Percentiles rank a stretch among this genome's conserved stretches.
These are phyloP conservation scores for Beauveria pseudobassiana DNA, from an alignment of 2,329 filamentous ascomycete genomes.

Conservation along the genomic window DNA sequence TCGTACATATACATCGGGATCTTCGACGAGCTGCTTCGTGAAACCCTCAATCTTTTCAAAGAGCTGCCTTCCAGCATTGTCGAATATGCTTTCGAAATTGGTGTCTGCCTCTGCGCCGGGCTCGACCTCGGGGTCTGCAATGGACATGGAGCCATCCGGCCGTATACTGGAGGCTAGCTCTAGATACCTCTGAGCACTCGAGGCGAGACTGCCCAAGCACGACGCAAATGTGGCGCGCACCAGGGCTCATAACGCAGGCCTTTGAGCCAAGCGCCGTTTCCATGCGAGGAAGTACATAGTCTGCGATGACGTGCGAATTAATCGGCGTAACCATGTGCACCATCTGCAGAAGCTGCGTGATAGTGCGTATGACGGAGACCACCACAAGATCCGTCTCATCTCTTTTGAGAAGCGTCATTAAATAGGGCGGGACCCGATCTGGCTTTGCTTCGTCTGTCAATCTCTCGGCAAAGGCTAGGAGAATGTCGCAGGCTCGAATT, in stretches of 20 bases:
- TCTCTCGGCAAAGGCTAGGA: slow-evolving; percentile 84
- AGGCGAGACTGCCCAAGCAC: slow-evolving; percentile 80
- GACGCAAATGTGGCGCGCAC: slow-evolving; percentile 89
- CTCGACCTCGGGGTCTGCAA: slow-evolving; percentile 73
- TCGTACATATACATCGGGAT: slow-evolving; percentile 76
- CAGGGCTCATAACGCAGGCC: slow-evolving; percentile 50
- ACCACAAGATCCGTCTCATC: slow-evolving; percentile 81
- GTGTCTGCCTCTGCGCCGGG: slow-evolving; percentile 59
- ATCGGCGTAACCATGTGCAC: slow-evolving; percentile 80
- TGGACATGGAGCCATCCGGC: slow-evolving; percentile 72
- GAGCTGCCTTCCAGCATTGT: slow-evolving; percentile 76
- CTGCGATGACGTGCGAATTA: slow-evolving; percentile 61
- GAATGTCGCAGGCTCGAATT: slow-evolving; percentile 80
- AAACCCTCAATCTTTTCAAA: slow-evolving; percentile 79
- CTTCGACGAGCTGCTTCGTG: slow-evolving; percentile 83
- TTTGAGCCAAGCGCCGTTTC: slow-evolving; percentile 44
- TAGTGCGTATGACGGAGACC: slow-evolving; percentile 73
- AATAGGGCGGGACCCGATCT: slow-evolving; percentile 84
- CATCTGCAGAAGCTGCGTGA: slow-evolving; percentile 81
- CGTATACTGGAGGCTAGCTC: slow-evolving; percentile 85
- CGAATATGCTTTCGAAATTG: slow-evolving; percentile 76
- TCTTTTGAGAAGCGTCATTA: slow-evolving; percentile 66
- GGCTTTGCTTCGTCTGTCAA: slow-evolving; percentile 93
- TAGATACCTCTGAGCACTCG: slow-evolving; percentile 75
- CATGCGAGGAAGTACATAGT: slow-evolving; percentile 60